Percentiles rank a stretch among this genome's conserved stretches.
phyloP scores from a whole-genome alignment of 2,329 filamentous ascomycete genomes.

The Curvularia sp. region DNA sequence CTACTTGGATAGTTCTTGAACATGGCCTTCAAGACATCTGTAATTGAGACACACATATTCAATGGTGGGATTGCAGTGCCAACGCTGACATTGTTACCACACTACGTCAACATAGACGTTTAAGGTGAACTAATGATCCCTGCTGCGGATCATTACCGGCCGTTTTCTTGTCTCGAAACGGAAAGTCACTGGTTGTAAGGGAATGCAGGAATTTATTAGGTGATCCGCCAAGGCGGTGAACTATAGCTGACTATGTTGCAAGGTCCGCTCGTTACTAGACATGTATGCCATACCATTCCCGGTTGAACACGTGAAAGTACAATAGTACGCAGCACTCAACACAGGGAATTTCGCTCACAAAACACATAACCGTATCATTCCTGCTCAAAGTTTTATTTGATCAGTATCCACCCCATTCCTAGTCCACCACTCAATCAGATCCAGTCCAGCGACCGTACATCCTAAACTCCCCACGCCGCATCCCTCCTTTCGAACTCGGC shows the following conservation, averaged over 20 bases:
- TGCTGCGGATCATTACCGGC: not conserved
- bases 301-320: not conserved
- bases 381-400: not conserved
- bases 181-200: not conserved
- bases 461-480: constrained; percentile 14
- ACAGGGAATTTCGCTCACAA: not conserved
- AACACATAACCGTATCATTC: not conserved
- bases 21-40: not conserved
- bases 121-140: not conserved
- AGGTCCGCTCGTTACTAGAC: not conserved
- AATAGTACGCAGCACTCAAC: not conserved
- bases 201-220: not conserved
- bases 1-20: too few species aligned
- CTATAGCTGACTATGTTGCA: not conserved
- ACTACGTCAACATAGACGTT: not conserved
- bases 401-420: not conserved
- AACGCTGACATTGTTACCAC: not conserved
- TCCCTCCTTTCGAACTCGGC: constrained; percentile 43
- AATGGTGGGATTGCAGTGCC: not conserved
- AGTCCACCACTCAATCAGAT: not conserved
- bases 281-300: not conserved
- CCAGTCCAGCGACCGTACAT: not conserved
- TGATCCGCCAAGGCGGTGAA: not conserved
- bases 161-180: not conserved
- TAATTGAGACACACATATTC: not conserved